phyloP scores from a whole-genome alignment of 2,329 filamentous ascomycete genomes.

The Torrubiellomyces zombiae region DNA sequence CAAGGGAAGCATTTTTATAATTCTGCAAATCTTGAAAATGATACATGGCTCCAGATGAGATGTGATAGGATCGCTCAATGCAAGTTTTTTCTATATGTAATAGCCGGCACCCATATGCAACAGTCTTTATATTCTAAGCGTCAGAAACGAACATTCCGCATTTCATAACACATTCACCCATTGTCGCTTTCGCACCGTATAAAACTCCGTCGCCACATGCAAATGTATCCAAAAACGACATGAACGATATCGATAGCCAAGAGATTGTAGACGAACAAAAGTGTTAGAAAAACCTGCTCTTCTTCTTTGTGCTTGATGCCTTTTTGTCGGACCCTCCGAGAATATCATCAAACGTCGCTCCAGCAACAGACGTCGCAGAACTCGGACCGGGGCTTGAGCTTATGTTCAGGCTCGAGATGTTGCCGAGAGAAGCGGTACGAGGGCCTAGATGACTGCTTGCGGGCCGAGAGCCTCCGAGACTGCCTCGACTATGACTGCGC shows the following conservation, averaged over 20 bases:
- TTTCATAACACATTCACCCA: too few species aligned
- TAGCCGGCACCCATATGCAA: too few species aligned
- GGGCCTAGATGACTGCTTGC: conserved; percentile 15
- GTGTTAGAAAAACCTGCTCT: conserved; percentile 22
- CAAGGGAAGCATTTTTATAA: too few species aligned
- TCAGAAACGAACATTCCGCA: too few species aligned
- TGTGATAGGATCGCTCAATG: too few species aligned
- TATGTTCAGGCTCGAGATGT: conserved; percentile 17
- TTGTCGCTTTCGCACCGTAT: too few species aligned
- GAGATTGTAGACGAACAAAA: conserved; percentile 3
- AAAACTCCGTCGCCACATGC: conserved; percentile 4
- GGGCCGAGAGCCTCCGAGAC: conserved; percentile 17
- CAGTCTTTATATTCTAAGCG: too few species aligned
- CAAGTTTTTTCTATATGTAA: too few species aligned
- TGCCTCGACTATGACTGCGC: conserved; percentile 16
- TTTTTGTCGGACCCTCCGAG: conserved; percentile 17
- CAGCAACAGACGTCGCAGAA: too few species aligned
- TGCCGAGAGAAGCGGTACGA: conserved; percentile 18
- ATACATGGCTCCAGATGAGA: too few species aligned
- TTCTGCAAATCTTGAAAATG: too few species aligned
- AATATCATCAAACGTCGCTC: conserved; percentile 33
- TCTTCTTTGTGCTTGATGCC: conserved; percentile 20
- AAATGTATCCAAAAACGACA: conserved; percentile 2
- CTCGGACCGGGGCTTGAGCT: too few species aligned
- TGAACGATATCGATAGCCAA: conserved; percentile 1